These are phyloP conservation scores for Hypoxylon sp. DNA, from an alignment of 2,329 filamentous ascomycete genomes.

Conservation along the genomic window DNA sequence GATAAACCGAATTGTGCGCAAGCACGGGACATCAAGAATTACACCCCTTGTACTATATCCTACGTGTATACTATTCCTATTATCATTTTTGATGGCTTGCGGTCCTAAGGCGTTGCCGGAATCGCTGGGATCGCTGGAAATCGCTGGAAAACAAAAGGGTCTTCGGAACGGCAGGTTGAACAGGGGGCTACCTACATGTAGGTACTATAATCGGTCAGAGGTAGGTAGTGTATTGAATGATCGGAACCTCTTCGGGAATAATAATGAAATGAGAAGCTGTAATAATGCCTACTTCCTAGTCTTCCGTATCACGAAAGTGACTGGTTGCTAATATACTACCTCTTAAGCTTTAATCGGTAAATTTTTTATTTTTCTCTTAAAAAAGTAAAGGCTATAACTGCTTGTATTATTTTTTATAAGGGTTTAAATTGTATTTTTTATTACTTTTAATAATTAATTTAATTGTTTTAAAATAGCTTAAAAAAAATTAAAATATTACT, in stretches of 20 bases:
- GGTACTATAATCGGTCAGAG: not conserved
- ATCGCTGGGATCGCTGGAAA: not conserved
- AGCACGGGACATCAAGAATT: slow-evolving; percentile 19
- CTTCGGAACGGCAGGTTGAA: slow-evolving; percentile 1
- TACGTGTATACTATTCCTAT: slow-evolving; percentile 31
- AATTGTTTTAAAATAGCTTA: too few relatives aligned
- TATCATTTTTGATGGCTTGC: not conserved
- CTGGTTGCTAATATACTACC: not conserved
- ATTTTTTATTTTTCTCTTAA: too few relatives aligned
- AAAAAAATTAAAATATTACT: too few relatives aligned
- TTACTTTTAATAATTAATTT: too few relatives aligned
- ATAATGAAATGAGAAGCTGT: slow-evolving; percentile 13
- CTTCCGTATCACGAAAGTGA: not conserved
- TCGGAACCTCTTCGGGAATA: not conserved
- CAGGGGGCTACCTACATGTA: not conserved
- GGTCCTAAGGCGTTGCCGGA: slow-evolving; percentile 13
- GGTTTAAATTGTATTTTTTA: too few relatives aligned
- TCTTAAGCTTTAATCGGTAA: too few relatives aligned
- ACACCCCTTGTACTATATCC: slow-evolving; percentile 19
- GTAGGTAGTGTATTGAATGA: not conserved
- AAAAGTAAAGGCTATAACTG: too few relatives aligned
- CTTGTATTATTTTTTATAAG: too few relatives aligned
- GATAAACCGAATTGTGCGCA: slow-evolving; percentile 33
- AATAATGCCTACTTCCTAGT: not conserved
- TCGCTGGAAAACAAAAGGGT: not conserved